Conservation (phyloP, 495 filamentous ascomycete genomes). For the Tricharina praecox region DNA sequence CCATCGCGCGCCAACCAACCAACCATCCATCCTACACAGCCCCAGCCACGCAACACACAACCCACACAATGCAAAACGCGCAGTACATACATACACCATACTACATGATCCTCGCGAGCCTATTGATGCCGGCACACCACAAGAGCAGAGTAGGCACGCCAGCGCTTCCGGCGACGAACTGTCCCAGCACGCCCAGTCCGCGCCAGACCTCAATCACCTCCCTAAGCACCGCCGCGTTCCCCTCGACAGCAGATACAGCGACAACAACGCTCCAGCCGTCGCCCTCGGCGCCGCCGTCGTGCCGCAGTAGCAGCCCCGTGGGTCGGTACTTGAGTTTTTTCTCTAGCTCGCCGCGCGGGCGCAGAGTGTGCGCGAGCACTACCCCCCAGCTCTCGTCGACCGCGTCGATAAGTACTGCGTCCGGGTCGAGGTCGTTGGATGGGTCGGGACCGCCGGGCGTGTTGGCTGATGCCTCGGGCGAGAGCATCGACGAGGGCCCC, state of each 20-base stretch:
- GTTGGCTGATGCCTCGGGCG: constrained; percentile 37
- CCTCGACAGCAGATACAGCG: constrained; percentile 50
- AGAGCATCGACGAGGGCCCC: constrained; percentile 36
- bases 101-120: constrained; percentile 3
- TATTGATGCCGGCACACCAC: neutral
- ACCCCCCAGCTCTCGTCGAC: constrained; percentile 71
- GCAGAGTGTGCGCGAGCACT: constrained; percentile 52
- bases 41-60: too few relatives aligned
- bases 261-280: constrained; percentile 47
- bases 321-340: constrained; percentile 45
- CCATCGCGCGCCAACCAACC: too few relatives aligned
- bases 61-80: too few relatives aligned
- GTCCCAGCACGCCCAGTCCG: constrained; percentile 49
- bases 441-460: constrained; percentile 40
- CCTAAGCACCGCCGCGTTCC: constrained; percentile 43
- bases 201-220: constrained; percentile 63
- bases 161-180: constrained; percentile 43
- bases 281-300: constrained; percentile 41
- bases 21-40: too few relatives aligned
- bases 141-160: constrained; percentile 45
- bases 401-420: constrained; percentile 57
- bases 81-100: neutral
- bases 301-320: constrained; percentile 57
- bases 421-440: constrained; percentile 42
- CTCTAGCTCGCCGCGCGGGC: constrained; percentile 37